Percentiles rank a stretch among this genome's conserved stretches.
phyloP scores from a whole-genome alignment of 768 basidiomycete genomes.

The Panaeolus cyanescens region DNA sequence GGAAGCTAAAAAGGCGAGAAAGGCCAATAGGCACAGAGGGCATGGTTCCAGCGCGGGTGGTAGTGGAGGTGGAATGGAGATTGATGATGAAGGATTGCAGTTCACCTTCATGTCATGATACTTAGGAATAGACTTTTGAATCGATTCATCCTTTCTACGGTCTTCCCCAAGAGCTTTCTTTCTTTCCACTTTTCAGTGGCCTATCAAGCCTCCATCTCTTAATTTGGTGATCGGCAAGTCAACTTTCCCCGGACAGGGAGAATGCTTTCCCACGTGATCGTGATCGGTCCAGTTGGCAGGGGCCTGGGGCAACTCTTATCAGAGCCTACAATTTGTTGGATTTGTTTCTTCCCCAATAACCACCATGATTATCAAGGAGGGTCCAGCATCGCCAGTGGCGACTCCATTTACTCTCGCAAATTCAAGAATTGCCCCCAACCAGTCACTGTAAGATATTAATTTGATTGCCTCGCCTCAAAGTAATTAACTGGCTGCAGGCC shows the following conservation, averaged over 20 bases:
- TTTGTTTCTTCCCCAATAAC: background rate
- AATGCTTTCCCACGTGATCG: background rate
- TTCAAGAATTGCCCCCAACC: slow-evolving; percentile 17
- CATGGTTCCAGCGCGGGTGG: background rate
- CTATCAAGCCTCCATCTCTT: background rate
- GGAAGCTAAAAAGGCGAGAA: slow-evolving; percentile 64
- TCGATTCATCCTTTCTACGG: no score
- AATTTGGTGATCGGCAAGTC: background rate
- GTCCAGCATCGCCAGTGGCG: slow-evolving; percentile 4
- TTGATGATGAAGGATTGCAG: slow-evolving; percentile 46
- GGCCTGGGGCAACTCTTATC: slow-evolving; percentile 1
- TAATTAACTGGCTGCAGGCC: slow-evolving; percentile 3
- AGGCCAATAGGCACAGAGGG: slow-evolving; percentile 40
- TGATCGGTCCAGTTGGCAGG: background rate
- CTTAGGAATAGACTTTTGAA: background rate
- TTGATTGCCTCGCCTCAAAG: slow-evolving; percentile 6
- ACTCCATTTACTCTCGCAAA: slow-evolving; percentile 20
- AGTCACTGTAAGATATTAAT: slow-evolving; percentile 13
- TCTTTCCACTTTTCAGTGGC: background rate
- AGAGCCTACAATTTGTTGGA: background rate
- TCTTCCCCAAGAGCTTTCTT: background rate
- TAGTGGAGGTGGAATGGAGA: slow-evolving; percentile 41
- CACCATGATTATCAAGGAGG: background rate
- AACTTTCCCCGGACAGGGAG: background rate
- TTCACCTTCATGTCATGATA: slow-evolving; percentile 48